Evolutionary conservation across 805 yeast genomes (phyloP).

Genomic region (Yarrowia sp.): DNA sequence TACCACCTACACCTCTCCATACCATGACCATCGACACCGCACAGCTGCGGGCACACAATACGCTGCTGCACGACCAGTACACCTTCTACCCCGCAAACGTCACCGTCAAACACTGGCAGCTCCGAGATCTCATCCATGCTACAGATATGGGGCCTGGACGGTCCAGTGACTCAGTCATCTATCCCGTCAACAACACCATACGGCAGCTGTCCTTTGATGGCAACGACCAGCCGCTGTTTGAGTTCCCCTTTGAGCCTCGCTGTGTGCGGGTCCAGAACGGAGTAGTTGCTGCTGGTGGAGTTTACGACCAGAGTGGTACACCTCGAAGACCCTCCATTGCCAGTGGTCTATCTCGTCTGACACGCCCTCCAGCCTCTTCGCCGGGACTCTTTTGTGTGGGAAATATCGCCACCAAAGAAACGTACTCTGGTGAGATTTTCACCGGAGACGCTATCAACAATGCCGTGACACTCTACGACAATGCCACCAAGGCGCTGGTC

Average conservation of each 20-base stretch:
- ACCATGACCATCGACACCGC: constrained; percentile 23
- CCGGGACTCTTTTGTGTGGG: constrained; percentile 66
- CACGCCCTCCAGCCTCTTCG: background rate
- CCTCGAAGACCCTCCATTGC: constrained; percentile 36
- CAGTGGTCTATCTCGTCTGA: constrained; percentile 31
- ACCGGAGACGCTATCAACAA: constrained; percentile 79
- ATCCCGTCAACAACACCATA: constrained; percentile 57
- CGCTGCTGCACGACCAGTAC: constrained; percentile 24
- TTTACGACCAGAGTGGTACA: constrained; percentile 40
- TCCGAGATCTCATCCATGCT: constrained; percentile 66
- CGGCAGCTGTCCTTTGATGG: constrained; percentile 46
- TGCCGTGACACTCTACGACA: constrained; percentile 49
- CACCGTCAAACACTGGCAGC: constrained; percentile 63
- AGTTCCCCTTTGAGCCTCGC: constrained; percentile 64
- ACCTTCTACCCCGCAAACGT: constrained; percentile 23
- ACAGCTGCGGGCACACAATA: constrained; percentile 20
- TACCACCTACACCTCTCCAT: background rate
- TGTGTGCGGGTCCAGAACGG: constrained; percentile 60
- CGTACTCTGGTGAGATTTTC: constrained; percentile 50
- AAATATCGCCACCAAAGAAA: constrained; percentile 49
- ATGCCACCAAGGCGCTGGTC: constrained; percentile 56
- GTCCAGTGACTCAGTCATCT: constrained; percentile 48
- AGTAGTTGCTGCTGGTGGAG: constrained; percentile 53
- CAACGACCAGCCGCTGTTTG: constrained; percentile 43
- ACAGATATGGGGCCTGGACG: constrained; percentile 35